Base-by-base conservation (phyloP, 345 rosid species). In the Clausena lansium region DNA sequence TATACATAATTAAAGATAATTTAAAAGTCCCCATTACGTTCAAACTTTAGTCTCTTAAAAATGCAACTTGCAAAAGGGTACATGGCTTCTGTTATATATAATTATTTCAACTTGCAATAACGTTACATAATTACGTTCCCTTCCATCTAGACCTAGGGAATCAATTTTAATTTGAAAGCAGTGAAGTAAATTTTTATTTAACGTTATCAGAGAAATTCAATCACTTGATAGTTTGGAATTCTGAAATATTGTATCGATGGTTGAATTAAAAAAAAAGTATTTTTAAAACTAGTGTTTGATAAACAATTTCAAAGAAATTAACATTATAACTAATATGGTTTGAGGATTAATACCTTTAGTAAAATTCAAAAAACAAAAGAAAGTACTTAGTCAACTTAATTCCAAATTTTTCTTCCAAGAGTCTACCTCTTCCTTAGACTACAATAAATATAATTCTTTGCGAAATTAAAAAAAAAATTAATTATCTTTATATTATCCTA, bases 21-120 rank as follows among this genome's bases (percentile, higher is more conserved):
- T 71, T 71, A 71, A 55, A 33, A 45, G 58, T 27, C n/a, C 25
- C 28, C 47, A 41, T 39, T 68, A 39, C 17, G 20, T 41, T 41
- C 10, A 25, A 25, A 24, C 10, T 68, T 67, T 68, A 41, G 24
- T 22, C 30, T 38, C 22, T 24, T 68, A 69, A 25, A 41, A 25
- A 41, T 30, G 32, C 74, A 58, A 70, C 60, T 70, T 70, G 74
- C 74, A 50, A 47, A 52, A 52, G 39, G 28, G 13, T 70, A 22
- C 35, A 41, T 15, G 61, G 14, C 41, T 50, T 70, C 27, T 71
- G 2, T 5, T 24, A 17, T 28, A 6, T 54, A 54, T 52, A 54
- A 20, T 19, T 9, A 22, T 55, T 54, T n/a, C 75, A 55, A 71
- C 50, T 55, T 71, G 64, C 64, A 55, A 55, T 22, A 5, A 20